Percentiles rank a stretch among this genome's conserved stretches.
These are phyloP conservation scores for Pyrus bretschneideri DNA, from an alignment of 306 rosid genomes.

Conservation along the genomic window DNA sequence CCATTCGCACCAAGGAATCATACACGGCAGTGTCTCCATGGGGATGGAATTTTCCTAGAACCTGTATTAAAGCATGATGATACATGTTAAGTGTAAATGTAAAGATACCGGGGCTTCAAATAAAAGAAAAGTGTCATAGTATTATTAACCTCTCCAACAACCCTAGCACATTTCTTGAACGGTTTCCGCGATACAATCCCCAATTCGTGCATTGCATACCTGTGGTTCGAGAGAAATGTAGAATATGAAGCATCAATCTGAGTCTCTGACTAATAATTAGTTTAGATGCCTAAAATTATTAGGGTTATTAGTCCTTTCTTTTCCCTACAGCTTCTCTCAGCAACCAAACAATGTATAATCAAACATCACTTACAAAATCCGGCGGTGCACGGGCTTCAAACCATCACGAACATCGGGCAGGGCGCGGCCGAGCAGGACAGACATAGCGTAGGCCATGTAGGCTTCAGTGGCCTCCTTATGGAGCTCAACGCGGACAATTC, in stretches of 20 bases:
- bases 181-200: constrained; percentile 85
- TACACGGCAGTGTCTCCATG: constrained; percentile 95
- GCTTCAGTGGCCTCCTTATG: constrained; percentile 89
- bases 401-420: constrained; percentile 96
- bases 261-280: not conserved
- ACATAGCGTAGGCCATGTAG: constrained; percentile 89
- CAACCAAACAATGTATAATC: not conserved
- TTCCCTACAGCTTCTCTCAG: not conserved
- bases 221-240: constrained; percentile 14
- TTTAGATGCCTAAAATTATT: not conserved
- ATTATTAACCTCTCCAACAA: constrained; percentile 88
- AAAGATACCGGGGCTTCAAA: not conserved
- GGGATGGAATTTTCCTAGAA: constrained; percentile 91
- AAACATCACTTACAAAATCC: constrained; percentile 66
- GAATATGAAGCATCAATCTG: not conserved
- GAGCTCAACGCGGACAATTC: constrained; percentile 50
- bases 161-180: constrained; percentile 97
- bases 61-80: constrained; percentile 40
- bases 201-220: constrained; percentile 96
- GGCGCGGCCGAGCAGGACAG: constrained; percentile 91
- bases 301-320: not conserved
- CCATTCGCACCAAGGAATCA: constrained; percentile 96
- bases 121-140: not conserved
- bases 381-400: constrained; percentile 87
- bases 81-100: not conserved